Percentiles rank a stretch among this genome's conserved stretches.
phyloP scores from a whole-genome alignment of 2,329 filamentous ascomycete genomes.

The Gaeumannomyces tritici region DNA sequence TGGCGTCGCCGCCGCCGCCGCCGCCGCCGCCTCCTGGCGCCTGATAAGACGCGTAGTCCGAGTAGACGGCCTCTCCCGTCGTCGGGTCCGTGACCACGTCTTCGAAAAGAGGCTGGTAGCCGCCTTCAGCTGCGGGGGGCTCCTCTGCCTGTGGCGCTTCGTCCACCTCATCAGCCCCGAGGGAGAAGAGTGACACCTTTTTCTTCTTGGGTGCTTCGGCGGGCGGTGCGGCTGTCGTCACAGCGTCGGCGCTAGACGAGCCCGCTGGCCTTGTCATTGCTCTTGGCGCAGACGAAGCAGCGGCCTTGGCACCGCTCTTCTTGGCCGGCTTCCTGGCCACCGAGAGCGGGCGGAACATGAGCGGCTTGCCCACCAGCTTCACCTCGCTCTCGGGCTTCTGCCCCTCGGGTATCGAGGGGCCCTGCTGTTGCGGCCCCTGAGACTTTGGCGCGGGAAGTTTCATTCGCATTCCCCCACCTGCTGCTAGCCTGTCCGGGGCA shows the following conservation, averaged over 20 bases:
- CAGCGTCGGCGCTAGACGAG: slow-evolving; percentile 6
- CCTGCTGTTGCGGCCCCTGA: slow-evolving; percentile 9
- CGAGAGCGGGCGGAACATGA: slow-evolving; percentile 84
- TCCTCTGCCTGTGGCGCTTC: slow-evolving; percentile 13
- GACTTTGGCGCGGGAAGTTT: slow-evolving; percentile 30
- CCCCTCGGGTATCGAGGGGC: slow-evolving; percentile 42
- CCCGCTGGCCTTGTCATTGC: not conserved
- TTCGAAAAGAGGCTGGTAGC: slow-evolving; percentile 45
- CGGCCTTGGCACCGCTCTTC: slow-evolving; percentile 29
- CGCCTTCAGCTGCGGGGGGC: slow-evolving; percentile 10
- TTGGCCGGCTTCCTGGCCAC: slow-evolving; percentile 67
- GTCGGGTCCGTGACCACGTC: slow-evolving; percentile 8
- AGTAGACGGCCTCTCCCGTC: not conserved
- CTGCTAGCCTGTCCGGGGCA: not conserved
- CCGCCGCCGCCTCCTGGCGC: slow-evolving; percentile 16
- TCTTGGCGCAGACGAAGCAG: slow-evolving; percentile 7
- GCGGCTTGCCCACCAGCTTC: slow-evolving; percentile 65
- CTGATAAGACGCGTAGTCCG: slow-evolving; percentile 3
- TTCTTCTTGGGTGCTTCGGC: slow-evolving; percentile 44
- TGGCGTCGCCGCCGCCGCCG: too few species aligned
- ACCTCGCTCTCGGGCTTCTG: slow-evolving; percentile 53
- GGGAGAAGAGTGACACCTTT: slow-evolving; percentile 62
- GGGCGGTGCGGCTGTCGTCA: slow-evolving; percentile 13
- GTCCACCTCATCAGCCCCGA: slow-evolving; percentile 33
- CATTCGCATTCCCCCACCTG: slow-evolving; percentile 12